A percentile compares a stretch with the other conserved stretches of the same genome.
These are phyloP conservation scores for Lactarius quietus DNA, from an alignment of 768 basidiomycete species.

Conservation along the genomic window DNA sequence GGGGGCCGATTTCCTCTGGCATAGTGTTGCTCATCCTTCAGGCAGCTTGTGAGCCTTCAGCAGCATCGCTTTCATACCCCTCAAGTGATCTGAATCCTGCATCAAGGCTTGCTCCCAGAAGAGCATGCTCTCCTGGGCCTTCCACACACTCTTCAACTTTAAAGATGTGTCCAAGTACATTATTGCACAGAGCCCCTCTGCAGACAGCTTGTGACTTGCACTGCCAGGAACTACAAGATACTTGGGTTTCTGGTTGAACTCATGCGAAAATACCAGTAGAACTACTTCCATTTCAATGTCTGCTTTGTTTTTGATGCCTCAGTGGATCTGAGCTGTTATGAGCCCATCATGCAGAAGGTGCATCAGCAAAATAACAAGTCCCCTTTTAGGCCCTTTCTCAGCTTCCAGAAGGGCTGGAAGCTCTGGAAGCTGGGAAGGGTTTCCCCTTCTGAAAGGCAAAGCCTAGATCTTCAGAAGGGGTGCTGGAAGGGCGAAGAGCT, in stretches of 20 bases:
- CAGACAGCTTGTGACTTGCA: constrained; percentile 83
- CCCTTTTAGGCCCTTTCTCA: no score
- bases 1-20: constrained; percentile 27
- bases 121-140: constrained; percentile 43
- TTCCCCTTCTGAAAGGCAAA: no score
- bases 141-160: constrained; percentile 77
- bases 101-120: constrained; percentile 33
- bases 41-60: constrained; percentile 51
- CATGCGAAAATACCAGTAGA: constrained; percentile 67
- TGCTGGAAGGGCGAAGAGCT: no score
- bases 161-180: constrained; percentile 91
- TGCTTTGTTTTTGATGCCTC: constrained; percentile 94
- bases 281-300: constrained; percentile 90
- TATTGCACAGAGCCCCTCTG: constrained; percentile 86
- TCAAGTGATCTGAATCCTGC: constrained; percentile 43
- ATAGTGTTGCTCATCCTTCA: constrained; percentile 37
- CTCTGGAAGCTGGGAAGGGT: no score
- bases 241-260: constrained; percentile 89
- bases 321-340: constrained; percentile 86
- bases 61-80: constrained; percentile 37
- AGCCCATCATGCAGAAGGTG: no score
- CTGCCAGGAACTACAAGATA: constrained; percentile 77
- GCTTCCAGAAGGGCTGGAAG: no score
- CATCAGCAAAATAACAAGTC: no score
- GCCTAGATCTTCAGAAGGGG: no score